Evolutionary conservation across 331 rosid species (phyloP).

Genomic region (Dryas integrifolia): DNA sequence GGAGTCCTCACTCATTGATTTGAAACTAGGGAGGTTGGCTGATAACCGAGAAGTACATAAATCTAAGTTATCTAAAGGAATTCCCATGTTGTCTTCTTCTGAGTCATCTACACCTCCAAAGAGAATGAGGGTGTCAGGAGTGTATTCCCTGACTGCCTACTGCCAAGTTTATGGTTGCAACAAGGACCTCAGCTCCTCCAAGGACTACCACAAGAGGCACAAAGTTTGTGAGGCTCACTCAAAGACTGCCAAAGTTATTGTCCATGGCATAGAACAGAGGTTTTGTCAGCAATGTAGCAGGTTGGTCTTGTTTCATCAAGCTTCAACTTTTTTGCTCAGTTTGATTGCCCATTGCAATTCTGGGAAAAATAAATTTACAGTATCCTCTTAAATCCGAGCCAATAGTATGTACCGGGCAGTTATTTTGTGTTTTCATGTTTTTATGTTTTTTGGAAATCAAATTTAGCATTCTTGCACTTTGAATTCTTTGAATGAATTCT

Average conservation of each 20-base stretch:
- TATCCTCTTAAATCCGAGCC: too few species aligned
- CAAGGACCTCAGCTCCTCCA: slow-evolving; percentile 75
- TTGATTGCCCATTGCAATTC: background rate
- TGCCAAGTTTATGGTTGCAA: slow-evolving; percentile 92
- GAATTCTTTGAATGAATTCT: background rate
- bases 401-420: too few species aligned
- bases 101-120: slow-evolving; percentile 60
- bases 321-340: slow-evolving; percentile 15
- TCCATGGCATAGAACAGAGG: slow-evolving; percentile 81
- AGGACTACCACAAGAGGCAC: slow-evolving; percentile 90
- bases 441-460: background rate
- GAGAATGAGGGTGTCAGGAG: slow-evolving; percentile 44
- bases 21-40: slow-evolving; percentile 59
- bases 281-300: slow-evolving; percentile 98
- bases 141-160: slow-evolving; percentile 40
- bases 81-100: slow-evolving; percentile 48
- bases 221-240: slow-evolving; percentile 91
- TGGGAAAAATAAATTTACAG: too few species aligned
- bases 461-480: background rate
- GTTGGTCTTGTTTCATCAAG: slow-evolving; percentile 40
- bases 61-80: slow-evolving; percentile 40
- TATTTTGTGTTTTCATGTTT: too few species aligned
- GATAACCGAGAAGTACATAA: slow-evolving; percentile 48
- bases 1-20: slow-evolving; percentile 67
- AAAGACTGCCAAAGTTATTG: slow-evolving; percentile 72